Evolutionary conservation across 768 basidiomycete species (phyloP).

Genomic region (Rhodotorula graminis): DNA sequence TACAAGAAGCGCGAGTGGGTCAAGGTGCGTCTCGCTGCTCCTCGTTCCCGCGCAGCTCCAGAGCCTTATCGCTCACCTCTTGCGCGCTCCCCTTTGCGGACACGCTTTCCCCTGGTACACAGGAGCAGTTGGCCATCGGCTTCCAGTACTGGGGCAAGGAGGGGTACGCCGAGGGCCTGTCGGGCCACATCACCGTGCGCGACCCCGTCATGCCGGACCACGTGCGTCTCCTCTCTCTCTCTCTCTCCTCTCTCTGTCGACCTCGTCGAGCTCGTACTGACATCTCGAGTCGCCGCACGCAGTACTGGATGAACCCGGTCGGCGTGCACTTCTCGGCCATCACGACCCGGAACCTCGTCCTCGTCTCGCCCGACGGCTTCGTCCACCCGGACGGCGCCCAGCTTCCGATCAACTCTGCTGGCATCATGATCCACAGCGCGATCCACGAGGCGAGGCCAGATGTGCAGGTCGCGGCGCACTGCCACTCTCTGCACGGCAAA

Average conservation of each 20-base stretch:
- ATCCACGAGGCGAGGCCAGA: conserved; percentile 40
- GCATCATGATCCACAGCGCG: conserved; percentile 35
- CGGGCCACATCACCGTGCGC: conserved; percentile 28
- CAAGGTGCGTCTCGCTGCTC: conserved; percentile 22
- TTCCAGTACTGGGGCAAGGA: conserved; percentile 41
- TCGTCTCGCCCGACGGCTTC: conserved; percentile 36
- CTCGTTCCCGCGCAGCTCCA: no score
- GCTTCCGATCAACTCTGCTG: conserved; percentile 40
- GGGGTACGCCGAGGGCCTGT: conserved; percentile 36
- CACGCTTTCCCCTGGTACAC: background rate
- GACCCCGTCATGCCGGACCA: conserved; percentile 28
- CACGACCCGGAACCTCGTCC: conserved; percentile 36
- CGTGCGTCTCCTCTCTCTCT: conserved; percentile 19
- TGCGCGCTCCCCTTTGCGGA: background rate
- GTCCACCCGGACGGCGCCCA: conserved; percentile 32
- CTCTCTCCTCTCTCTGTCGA: background rate
- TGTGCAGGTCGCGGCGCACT: conserved; percentile 37
- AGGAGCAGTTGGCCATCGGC: conserved; percentile 38
- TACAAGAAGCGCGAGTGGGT: conserved; percentile 34
- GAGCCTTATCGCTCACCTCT: background rate
- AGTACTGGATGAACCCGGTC: conserved; percentile 42
- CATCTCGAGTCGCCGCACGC: background rate
- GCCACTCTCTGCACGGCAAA: conserved; percentile 39
- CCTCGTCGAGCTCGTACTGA: background rate
- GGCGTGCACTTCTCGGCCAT: conserved; percentile 34